Evolutionary conservation across 1,284 basidiomycete genomes (phyloP), one percentile per base, ranked within the genome.

Genomic region (Pulchroboletus neoregius): DNA sequence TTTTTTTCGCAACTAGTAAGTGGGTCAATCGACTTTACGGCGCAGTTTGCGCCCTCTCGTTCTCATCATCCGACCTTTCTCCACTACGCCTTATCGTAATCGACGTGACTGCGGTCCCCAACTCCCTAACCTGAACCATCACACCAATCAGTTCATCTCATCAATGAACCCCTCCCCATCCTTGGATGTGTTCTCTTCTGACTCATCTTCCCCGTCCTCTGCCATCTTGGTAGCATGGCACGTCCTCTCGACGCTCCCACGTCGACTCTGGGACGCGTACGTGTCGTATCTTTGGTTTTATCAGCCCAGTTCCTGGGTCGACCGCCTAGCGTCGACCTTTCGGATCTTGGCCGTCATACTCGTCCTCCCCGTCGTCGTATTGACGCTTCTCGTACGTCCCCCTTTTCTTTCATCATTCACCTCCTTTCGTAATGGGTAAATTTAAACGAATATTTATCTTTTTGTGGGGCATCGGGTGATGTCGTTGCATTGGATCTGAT

Each of bases 271-370:
- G 82, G 58, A 71, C 20, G 68, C 70, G 51, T 88, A 88, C 54
- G 51, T 82, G 49, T 66, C 77, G 30, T 71, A 82, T 57, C 70
- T 88, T 16, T 83, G 80, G 76, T 65, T 75, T 53, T 85, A 83
- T 59, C 58, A 75, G 34, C 67, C 74, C 5, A 67, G 71, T 34
- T 92, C 79, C 39, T 88, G 75, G 84, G 84, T 84, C 52, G 80
- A 70, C 53, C 81, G 70, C 61, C 75, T 71, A 55, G 88, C 80
- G 49, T 87, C 75, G 33, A 71, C 70, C 9, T 84, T 76, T 54
- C 82, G 84, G 46, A 62, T 87, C 38, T 70, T 87, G 48, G 82
- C 86, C 23, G 63, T 86, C 52, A 49, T 83, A 9, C 60, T 81
- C 52, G 70, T 82, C 49, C 56, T 83, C n/a, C 87, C 87, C 3